These are phyloP conservation scores for Candolleomyces eurysporus DNA, from an alignment of 768 basidiomycete species.

Conservation along the genomic window DNA sequence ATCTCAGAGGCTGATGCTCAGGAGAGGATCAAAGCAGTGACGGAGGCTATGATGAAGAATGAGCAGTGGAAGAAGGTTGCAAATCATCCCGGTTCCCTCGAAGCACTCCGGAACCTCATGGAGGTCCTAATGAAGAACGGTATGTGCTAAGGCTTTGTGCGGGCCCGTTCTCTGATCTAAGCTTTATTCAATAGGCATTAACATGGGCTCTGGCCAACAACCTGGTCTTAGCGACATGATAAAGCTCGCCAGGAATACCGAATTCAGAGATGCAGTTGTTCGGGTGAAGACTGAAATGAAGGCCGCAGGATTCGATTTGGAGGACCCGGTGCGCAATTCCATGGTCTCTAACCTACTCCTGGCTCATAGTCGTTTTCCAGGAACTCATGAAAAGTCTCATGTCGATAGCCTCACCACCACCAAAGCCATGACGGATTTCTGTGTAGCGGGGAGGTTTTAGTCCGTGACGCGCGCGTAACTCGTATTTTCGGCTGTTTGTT, in stretches of 20 bases:
- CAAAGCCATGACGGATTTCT: not conserved
- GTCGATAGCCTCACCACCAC: not conserved
- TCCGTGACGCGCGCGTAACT: not conserved
- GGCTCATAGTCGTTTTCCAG: conserved; percentile 24
- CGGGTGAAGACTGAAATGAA: conserved; percentile 48
- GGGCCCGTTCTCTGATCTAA: not conserved
- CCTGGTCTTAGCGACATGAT: conserved; percentile 54
- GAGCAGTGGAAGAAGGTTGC: conserved; percentile 37
- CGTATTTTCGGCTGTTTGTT: conserved; percentile 3
- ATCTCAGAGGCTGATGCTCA: not conserved
- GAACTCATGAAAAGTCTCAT: conserved; percentile 45
- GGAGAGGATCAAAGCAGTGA: conserved; percentile 1
- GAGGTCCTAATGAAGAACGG: conserved; percentile 49
- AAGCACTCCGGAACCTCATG: conserved; percentile 45
- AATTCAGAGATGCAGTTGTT: conserved; percentile 49
- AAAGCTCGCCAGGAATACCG: conserved; percentile 49
- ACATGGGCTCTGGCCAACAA: conserved; percentile 38
- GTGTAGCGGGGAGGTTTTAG: not conserved
- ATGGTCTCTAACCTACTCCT: not conserved
- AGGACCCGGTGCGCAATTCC: conserved; percentile 44
- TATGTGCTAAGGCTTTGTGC: conserved; percentile 12
- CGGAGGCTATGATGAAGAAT: conserved; percentile 1
- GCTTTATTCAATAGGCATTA: conserved; percentile 40
- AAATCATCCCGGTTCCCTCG: conserved; percentile 47
- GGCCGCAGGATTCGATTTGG: conserved; percentile 60